A percentile compares a stretch with the other conserved stretches of the same genome.
These are phyloP conservation scores for Cladorrhinum sp. DNA, from an alignment of 2,329 filamentous ascomycete genomes.

Conservation along the genomic window DNA sequence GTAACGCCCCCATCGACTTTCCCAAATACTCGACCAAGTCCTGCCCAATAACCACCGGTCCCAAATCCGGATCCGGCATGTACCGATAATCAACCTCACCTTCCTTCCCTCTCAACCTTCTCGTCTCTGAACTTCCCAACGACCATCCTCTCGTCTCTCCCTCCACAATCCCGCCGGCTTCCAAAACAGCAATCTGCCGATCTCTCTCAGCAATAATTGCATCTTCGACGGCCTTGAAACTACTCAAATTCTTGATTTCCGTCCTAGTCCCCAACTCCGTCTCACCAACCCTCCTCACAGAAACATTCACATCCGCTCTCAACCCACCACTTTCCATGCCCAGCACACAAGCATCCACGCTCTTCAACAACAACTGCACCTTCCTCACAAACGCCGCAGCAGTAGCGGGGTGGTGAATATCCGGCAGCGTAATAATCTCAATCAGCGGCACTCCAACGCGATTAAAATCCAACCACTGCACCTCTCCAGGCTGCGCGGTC, in stretches of 20 bases:
- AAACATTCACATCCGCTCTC: slow-evolving; percentile 93
- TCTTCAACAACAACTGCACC: slow-evolving; percentile 73
- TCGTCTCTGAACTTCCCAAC: slow-evolving; percentile 77
- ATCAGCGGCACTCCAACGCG: slow-evolving; percentile 86
- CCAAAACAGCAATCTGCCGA: slow-evolving; percentile 77
- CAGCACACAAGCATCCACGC: slow-evolving; percentile 79
- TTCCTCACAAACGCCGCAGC: slow-evolving; percentile 88
- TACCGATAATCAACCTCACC: slow-evolving; percentile 97
- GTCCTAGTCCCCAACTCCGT: slow-evolving; percentile 73
- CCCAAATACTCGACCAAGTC: slow-evolving; percentile 66
- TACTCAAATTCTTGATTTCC: slow-evolving; percentile 96
- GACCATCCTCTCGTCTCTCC: slow-evolving; percentile 95
- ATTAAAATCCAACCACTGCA: slow-evolving; percentile 87
- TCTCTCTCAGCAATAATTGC: slow-evolving; percentile 89
- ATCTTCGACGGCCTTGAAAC: slow-evolving; percentile 91
- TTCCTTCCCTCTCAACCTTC: slow-evolving; percentile 82
- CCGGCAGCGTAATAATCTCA: slow-evolving; percentile 89
- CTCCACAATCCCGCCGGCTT: slow-evolving; percentile 68
- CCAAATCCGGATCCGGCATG: slow-evolving; percentile 93
- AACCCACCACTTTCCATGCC: slow-evolving; percentile 94
- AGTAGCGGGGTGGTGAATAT: slow-evolving; percentile 82
- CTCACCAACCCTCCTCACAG: slow-evolving; percentile 62
- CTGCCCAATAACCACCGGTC: slow-evolving; percentile 70
- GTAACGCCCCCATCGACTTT: slow-evolving; percentile 63
- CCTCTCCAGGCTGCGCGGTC: slow-evolving; percentile 67